phyloP scores from a whole-genome alignment of 2,329 filamentous ascomycete species.

The Colletotrichum shisoi region DNA sequence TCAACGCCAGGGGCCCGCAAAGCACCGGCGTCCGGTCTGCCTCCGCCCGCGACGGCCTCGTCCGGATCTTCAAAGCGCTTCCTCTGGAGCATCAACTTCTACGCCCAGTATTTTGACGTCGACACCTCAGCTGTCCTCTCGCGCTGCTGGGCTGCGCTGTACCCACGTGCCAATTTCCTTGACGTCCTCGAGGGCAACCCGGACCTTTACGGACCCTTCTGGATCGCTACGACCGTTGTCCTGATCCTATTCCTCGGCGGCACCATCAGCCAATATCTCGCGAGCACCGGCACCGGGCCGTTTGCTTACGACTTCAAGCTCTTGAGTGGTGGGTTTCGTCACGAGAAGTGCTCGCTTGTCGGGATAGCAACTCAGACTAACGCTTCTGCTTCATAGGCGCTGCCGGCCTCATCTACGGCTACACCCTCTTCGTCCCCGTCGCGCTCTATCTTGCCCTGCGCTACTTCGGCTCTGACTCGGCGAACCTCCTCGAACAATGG shows the following conservation, averaged over 20 bases:
- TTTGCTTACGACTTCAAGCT: conserved; percentile 93
- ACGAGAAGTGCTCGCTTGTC: too few species aligned
- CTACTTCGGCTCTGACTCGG: conserved; percentile 94
- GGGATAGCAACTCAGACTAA: not conserved
- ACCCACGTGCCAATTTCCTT: conserved; percentile 91
- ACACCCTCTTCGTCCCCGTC: conserved; percentile 86
- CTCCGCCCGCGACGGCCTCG: conserved; percentile 64
- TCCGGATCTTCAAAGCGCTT: conserved; percentile 73
- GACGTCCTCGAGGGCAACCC: conserved; percentile 97
- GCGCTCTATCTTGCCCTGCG: conserved; percentile 85
- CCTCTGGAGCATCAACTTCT: conserved; percentile 92
- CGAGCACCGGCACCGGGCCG: conserved; percentile 70
- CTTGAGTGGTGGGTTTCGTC: conserved; percentile 71
- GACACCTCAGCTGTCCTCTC: conserved; percentile 89
- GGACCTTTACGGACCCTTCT: conserved; percentile 95
- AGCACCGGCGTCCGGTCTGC: conserved; percentile 58
- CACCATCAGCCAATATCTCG: conserved; percentile 90
- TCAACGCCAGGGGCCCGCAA: conserved; percentile 59
- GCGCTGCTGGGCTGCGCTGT: conserved; percentile 88
- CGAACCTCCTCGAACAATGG: conserved; percentile 94
- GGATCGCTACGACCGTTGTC: conserved; percentile 98
- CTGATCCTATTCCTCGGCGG: conserved; percentile 94
- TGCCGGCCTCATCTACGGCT: conserved; percentile 93
- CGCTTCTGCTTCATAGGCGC: conserved; percentile 63
- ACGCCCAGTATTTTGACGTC: conserved; percentile 98